Evolutionary conservation across 129 eudicot genomes (phyloP).

Genomic region (Lonicera japonica): DNA sequence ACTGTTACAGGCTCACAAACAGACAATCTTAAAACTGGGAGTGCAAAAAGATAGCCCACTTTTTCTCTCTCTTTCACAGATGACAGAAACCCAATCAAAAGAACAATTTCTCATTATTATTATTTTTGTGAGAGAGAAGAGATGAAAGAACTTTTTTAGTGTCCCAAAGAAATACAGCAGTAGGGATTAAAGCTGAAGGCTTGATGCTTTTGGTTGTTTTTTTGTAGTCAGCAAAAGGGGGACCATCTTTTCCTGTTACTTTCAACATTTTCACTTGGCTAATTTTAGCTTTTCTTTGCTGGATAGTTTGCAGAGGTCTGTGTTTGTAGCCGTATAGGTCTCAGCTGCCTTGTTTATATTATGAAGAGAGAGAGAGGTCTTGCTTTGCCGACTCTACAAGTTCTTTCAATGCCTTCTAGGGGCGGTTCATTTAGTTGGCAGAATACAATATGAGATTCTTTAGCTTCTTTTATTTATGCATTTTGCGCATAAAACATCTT

Average conservation of each 20-base stretch:
- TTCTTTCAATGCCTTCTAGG: slow-evolving; percentile 24
- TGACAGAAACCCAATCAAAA: slow-evolving; percentile 29
- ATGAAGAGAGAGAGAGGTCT: slow-evolving; percentile 17
- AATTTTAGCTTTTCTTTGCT: slow-evolving; percentile 34
- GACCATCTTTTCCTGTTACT: slow-evolving; percentile 64
- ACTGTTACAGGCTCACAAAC: slow-evolving; percentile 27
- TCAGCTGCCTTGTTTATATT: slow-evolving; percentile 33
- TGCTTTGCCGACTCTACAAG: slow-evolving; percentile 24
- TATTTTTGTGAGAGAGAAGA: neutral
- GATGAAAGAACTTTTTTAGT: slow-evolving; percentile 44
- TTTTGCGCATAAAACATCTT: too few relatives aligned
- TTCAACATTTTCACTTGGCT: slow-evolving; percentile 63
- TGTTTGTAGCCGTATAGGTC: slow-evolving; percentile 46
- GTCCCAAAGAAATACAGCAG: slow-evolving; percentile 75
- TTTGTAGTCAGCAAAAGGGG: slow-evolving; percentile 71
- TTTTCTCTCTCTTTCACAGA: slow-evolving; percentile 18
- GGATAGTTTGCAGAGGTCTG: slow-evolving; percentile 60
- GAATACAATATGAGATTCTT: too few relatives aligned
- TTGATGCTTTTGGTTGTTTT: slow-evolving; percentile 55
- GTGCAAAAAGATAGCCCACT: slow-evolving; percentile 55
- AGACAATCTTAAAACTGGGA: slow-evolving; percentile 51
- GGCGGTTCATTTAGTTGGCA: slow-evolving; percentile 25
- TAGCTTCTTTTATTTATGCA: too few relatives aligned
- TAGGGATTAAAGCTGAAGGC: slow-evolving; percentile 50
- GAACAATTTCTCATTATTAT: slow-evolving; percentile 22